Conservation (phyloP, 148 eudicot species). For the Cornus controversa region DNA sequence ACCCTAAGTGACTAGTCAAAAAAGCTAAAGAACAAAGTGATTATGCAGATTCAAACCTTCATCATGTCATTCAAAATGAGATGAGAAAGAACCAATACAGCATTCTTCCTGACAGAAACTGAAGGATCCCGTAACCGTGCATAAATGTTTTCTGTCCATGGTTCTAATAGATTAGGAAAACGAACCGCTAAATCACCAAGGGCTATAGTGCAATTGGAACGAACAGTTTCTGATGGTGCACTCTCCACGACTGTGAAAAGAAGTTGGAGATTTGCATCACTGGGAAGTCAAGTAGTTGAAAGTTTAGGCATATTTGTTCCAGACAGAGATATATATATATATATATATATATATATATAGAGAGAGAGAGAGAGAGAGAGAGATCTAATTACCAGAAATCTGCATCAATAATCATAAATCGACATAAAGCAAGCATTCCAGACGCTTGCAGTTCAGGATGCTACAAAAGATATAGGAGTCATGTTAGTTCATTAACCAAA, state of each 20-base stretch:
- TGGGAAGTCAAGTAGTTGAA: conserved; percentile 24
- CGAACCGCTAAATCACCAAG: conserved; percentile 98
- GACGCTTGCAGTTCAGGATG: conserved; percentile 90
- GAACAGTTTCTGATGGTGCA: conserved; percentile 88
- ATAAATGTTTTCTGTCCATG: conserved; percentile 98
- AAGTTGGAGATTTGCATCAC: conserved; percentile 92
- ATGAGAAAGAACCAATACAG: conserved; percentile 95
- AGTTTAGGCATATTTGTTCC: neutral
- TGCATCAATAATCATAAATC: conserved; percentile 92
- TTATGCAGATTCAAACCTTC: conserved; percentile 56
- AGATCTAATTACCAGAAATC: conserved; percentile 66
- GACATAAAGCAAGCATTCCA: conserved; percentile 95
- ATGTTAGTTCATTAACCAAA: conserved; percentile 1
- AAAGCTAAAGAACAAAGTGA: conserved; percentile 1
- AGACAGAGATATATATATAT: neutral
- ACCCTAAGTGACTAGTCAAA: neutral
- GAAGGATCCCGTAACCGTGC: conserved; percentile 82
- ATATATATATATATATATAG: neutral
- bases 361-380: neutral
- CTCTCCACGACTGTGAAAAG: conserved; percentile 94
- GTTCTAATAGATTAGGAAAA: conserved; percentile 91
- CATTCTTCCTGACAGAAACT: conserved; percentile 86
- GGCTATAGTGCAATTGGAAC: conserved; percentile 93
- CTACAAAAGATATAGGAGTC: conserved; percentile 39
- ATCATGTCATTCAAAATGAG: conserved; percentile 98